Evolutionary conservation across 2,329 filamentous ascomycete genomes (phyloP), one percentile per base, ranked within the genome.

Genomic region (Phoma sp.): DNA sequence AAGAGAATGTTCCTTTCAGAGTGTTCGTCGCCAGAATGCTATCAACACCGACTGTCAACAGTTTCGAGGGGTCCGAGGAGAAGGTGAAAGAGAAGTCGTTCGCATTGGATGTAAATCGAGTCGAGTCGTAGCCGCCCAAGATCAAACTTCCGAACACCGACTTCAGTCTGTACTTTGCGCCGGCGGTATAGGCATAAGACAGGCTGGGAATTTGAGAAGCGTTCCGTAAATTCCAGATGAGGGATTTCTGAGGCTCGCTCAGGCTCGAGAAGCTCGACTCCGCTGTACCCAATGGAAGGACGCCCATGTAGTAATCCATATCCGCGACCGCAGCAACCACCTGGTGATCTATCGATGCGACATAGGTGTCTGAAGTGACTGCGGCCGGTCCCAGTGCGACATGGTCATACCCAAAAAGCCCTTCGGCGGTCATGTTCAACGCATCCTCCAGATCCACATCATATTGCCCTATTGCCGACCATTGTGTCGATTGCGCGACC

Each of bases 51-150:
- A 74, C 71, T 1, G 71, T 72, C 15, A 75, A 48, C 15, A 75
- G 61, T 17, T 64, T 64, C 1, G 69, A 70, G 7, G 70, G 64
- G 29, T 74, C 65, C n/a, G 57, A 58, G 5, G 70, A 68, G 32
- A 70, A 77, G 57, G 55, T 67, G 39, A 67, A 77, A 0, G 69
- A 69, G 37, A 73, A 72, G 22, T 60, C 58, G 36, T 71, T 69
- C 4, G 55, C 51, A 36, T 69, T 68, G 4, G 67, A 48, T 21
- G 57, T 67, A 55, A 76, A 74, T n/a, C 76, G 72, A 0, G 71
- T 72, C 17, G 67, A 61, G 56, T 80, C 77, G 51, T 77, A 79
- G 6, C 78, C 77, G 15, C 78, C 77, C 4, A 80, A 56, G 1
- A 75, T 71, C 21, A 79, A 64, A 43, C 65, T 76, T 7, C 71